These are phyloP conservation scores for Aquanectria penicillioides DNA, from an alignment of 2,329 filamentous ascomycete species.

Conservation along the genomic window DNA sequence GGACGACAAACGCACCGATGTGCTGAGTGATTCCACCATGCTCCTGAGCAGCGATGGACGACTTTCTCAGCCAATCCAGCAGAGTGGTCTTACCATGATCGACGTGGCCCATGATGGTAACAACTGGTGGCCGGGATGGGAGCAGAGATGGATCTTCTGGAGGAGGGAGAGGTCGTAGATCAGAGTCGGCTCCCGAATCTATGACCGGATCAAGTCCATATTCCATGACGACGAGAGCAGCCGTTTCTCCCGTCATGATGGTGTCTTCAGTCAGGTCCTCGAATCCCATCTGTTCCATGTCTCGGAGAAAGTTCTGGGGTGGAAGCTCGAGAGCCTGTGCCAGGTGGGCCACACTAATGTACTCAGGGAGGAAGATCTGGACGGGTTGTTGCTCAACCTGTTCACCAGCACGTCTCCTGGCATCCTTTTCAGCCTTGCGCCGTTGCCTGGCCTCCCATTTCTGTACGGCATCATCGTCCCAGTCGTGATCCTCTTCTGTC, in stretches of 20 bases:
- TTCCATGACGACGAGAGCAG: slow-evolving; percentile 88
- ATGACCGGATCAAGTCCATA: slow-evolving; percentile 91
- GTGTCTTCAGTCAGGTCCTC: slow-evolving; percentile 85
- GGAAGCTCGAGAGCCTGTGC: slow-evolving; percentile 79
- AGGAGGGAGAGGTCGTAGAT: slow-evolving; percentile 76
- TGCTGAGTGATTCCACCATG: slow-evolving; percentile 98
- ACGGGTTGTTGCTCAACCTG: slow-evolving; percentile 55
- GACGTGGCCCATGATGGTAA: slow-evolving; percentile 99
- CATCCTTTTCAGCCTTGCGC: slow-evolving; percentile 55
- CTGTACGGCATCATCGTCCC: slow-evolving; percentile 50
- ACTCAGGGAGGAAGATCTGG: slow-evolving; percentile 84
- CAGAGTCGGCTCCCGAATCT: slow-evolving; percentile 71
- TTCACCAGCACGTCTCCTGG: slow-evolving; percentile 51
- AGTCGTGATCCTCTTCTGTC: slow-evolving; percentile 46
- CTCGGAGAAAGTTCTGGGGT: slow-evolving; percentile 74
- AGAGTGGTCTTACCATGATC: slow-evolving; percentile 99
- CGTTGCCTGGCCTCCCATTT: slow-evolving; percentile 52
- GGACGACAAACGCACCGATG: slow-evolving; percentile 95
- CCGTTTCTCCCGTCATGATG: slow-evolving; percentile 89
- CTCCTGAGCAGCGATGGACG: slow-evolving; percentile 88
- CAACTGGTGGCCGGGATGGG: slow-evolving; percentile 85
- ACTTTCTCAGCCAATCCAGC: slow-evolving; percentile 91
- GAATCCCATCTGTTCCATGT: slow-evolving; percentile 88
- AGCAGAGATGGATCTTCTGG: slow-evolving; percentile 74
- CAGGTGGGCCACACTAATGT: slow-evolving; percentile 87